Base-by-base conservation (phyloP, 2,329 filamentous ascomycete species). In the Epichloe hybrida region DNA sequence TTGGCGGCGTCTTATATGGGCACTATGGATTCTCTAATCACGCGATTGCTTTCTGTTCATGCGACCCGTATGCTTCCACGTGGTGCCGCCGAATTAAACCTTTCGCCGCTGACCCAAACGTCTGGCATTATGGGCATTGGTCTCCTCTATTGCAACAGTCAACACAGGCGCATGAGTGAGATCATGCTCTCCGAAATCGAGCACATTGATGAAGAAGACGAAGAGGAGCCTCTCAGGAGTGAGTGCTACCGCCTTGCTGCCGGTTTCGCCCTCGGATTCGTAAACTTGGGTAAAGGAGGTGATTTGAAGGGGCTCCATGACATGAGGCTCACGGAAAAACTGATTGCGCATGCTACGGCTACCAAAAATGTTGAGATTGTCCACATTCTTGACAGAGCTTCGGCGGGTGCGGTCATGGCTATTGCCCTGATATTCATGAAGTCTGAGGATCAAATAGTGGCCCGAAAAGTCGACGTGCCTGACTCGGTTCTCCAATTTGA, bases 121-220 rank as follows among this genome's bases (percentile, higher is more conserved):
- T 93, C 91, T 1, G 93, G 90, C 20, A 85, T 98, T 41, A 94
- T 98, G 88, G 93, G 93, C 2, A 95, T 98, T 57, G 93, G 93
- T 0, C 70, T 98, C 40, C 73, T 98, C 1, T 98, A 97, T 66
- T 94, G 86, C 68, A 86, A 90, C 63, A 96, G 90, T 31, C 91
- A 97, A 61, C 94, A 98, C 68, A 86, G 94, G 34, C 83, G 94
- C 38, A 98, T 98, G 93, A 97, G 89, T 62, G 93, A 98, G 65
- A 88, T 97, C 17, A 96, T 98, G 88, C 80, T 98, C 48, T 97
- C 91, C 0, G 93, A 98, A 64, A 93, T 98, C 54, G 89, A 96
- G 64, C 85, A 90, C 55, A 77, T 88, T 48, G 88, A 93, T 43
- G 71, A 75, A 27, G 77, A 86, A 38, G 86, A 91, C 49, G 90